phyloP scores from a whole-genome alignment of 176 grass and related monocot species.

The Zea luxurians region DNA sequence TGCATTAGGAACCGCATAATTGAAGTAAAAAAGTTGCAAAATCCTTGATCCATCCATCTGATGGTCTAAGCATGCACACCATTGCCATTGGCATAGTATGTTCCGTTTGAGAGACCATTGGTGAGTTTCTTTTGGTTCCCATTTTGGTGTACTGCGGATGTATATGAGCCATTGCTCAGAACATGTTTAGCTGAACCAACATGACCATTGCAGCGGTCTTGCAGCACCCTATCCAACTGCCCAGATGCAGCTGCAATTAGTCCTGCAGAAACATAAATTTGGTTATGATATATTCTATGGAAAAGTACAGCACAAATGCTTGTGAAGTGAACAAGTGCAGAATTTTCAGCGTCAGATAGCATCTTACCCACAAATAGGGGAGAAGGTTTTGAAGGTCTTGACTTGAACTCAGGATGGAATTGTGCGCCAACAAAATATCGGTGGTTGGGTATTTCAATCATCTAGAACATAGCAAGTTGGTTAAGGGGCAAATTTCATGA shows the following conservation, averaged over 20 bases:
- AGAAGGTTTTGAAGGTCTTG: constrained; percentile 85
- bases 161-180: constrained; percentile 46
- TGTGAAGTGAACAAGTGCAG: neutral
- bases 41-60: constrained; percentile 24
- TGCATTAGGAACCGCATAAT: constrained; percentile 44
- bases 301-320: neutral
- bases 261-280: constrained; percentile 48
- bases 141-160: constrained; percentile 51
- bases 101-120: constrained; percentile 60
- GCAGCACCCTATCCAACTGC: constrained; percentile 56
- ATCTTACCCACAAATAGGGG: constrained; percentile 86
- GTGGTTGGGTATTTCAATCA: constrained; percentile 84
- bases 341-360: neutral
- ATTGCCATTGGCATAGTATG: constrained; percentile 70
- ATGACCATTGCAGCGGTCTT: constrained; percentile 30
- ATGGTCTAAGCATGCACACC: constrained; percentile 61
- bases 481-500: neutral
- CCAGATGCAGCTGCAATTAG: constrained; percentile 74
- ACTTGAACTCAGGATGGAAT: constrained; percentile 98
- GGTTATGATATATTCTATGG: constrained; percentile 20
- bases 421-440: constrained; percentile 85
- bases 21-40: constrained; percentile 29
- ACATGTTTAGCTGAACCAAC: constrained; percentile 12
- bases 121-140: constrained; percentile 57
- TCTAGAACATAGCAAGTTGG: constrained; percentile 50